A percentile compares a stretch with the other conserved stretches of the same genome.
phyloP scores from a whole-genome alignment of 805 yeast genomes.

The Candida verbasci region DNA sequence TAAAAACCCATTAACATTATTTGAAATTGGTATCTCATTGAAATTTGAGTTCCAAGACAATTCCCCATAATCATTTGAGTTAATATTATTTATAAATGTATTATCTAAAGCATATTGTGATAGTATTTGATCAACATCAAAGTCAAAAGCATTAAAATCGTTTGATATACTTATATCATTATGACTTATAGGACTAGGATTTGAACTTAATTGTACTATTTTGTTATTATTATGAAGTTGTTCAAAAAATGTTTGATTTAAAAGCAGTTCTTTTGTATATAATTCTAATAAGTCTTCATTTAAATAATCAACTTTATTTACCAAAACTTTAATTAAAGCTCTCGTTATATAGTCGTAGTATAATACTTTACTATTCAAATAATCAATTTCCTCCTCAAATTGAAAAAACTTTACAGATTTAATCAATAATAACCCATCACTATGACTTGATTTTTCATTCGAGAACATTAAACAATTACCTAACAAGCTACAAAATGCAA shows the following conservation, averaged over 20 bases:
- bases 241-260: background rate
- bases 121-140: constrained; percentile 1
- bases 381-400: background rate
- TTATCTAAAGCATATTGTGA: constrained; percentile 1
- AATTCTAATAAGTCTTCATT: background rate
- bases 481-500: constrained; percentile 21
- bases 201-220: constrained; percentile 1
- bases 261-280: background rate
- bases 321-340: constrained; percentile 19
- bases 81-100: background rate
- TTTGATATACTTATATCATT: no score
- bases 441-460: constrained; percentile 10
- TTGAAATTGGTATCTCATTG: background rate
- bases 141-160: background rate
- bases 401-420: constrained; percentile 14
- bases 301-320: constrained; percentile 9
- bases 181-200: constrained; percentile 1
- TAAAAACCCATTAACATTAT: background rate
- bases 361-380: constrained; percentile 6
- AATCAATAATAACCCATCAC: constrained; percentile 21
- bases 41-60: background rate
- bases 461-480: constrained; percentile 19
- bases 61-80: background rate
- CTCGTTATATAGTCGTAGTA: constrained; percentile 17
- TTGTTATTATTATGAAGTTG: background rate